Evolutionary conservation across 495 filamentous ascomycete species (phyloP), one percentile per base, ranked within the genome.

Genomic region (Penicillium turbatum): DNA sequence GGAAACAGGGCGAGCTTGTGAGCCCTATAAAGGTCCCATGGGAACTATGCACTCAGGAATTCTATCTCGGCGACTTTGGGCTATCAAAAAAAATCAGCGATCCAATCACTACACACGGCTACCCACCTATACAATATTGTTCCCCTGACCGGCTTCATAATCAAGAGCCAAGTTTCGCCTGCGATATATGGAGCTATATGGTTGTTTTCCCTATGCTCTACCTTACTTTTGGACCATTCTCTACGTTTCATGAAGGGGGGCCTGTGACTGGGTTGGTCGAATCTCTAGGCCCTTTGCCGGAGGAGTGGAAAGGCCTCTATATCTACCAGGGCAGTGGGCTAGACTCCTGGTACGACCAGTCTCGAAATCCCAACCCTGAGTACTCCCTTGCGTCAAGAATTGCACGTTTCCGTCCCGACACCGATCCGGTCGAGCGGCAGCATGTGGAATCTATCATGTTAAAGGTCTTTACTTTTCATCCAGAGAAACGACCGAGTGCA

Each of bases 21-120:
- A 54, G 47, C 43, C 44, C 58, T 42, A 17, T 55, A 8, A 30
- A 50, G 10, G 7, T 59, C 31, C 56, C 59, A 6, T 0, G 31
- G 16, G 49, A 55, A 39, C 43, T 63, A 44, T 37, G 53, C 38
- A 58, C 68, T 1, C 61, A 73, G 7, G 72, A 77, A 39, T 78
- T 81, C 48, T 83, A 81, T 63, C 57, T 83, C 54, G 72, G 72
- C 19, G 63, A 76, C 32, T 76, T 85, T 53, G 81, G 83, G 19
- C 60, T 83, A 49, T 53, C 62, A 21, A 61, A 61, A 29, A 57
- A 59, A 47, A 38, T 45, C 21, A 51, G 52, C 43, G 56, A 63
- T 19, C 43, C 24, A 9, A 38, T 12, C 0, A 59, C 32, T 41
- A 31, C 55, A 55, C 35, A 8, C 15, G 57, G 52, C n/a, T 55